These are phyloP conservation scores for Solanum dulcamara DNA, from an alignment of 257 asterid genomes.

Conservation along the genomic window DNA sequence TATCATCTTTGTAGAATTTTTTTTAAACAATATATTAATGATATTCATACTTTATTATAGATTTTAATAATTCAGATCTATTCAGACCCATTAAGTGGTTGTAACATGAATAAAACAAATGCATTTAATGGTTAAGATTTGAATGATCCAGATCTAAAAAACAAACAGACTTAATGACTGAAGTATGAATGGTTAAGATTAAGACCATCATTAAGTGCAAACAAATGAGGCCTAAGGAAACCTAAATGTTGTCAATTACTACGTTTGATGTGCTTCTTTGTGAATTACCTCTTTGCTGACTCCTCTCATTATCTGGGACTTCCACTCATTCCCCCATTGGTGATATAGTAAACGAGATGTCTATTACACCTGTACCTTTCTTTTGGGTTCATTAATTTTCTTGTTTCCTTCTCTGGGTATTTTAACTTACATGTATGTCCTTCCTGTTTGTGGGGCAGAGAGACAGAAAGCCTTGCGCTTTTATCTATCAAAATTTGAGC, in stretches of 20 bases:
- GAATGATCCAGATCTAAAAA: neutral
- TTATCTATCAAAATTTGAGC: neutral
- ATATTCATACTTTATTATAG: neutral
- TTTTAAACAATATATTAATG: neutral
- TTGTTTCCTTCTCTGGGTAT: neutral
- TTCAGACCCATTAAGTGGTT: neutral
- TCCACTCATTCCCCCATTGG: neutral
- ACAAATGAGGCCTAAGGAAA: neutral
- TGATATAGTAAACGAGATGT: neutral
- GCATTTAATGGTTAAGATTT: neutral
- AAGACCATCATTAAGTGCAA: neutral
- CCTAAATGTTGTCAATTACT: neutral
- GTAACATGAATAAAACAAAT: neutral
- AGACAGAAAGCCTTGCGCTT: neutral
- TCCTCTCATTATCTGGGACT: neutral
- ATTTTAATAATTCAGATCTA: neutral
- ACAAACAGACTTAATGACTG: neutral
- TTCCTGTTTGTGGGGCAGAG: neutral
- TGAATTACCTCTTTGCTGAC: neutral
- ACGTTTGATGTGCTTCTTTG: neutral
- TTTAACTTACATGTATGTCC: neutral
- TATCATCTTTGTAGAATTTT: neutral
- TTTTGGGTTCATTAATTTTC: neutral
- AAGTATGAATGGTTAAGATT: neutral
- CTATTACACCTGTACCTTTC: neutral